A percentile compares a stretch with the other conserved stretches of the same genome.
phyloP scores from a whole-genome alignment of 306 rosid species.

The Sindora glabra region DNA sequence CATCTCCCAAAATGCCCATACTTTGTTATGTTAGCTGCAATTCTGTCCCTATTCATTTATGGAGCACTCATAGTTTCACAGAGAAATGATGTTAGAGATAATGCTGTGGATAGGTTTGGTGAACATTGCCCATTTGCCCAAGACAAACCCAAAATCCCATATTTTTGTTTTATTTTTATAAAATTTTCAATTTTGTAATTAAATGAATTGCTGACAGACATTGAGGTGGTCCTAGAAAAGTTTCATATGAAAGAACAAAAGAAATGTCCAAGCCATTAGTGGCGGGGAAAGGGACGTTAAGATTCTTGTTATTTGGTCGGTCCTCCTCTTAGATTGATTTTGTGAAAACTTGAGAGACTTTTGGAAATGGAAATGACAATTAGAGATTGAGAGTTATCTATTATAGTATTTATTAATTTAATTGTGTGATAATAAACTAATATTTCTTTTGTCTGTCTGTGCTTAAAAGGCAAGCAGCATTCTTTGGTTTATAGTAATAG shows the following conservation, averaged over 20 bases:
- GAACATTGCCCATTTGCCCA: slow-evolving; percentile 31
- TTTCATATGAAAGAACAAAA: not conserved
- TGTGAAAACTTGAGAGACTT: not conserved
- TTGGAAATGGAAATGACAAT: slow-evolving; percentile 8
- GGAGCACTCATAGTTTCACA: slow-evolving; percentile 27
- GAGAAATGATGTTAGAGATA: slow-evolving; percentile 23
- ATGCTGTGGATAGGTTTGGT: slow-evolving; percentile 33
- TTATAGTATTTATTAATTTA: slow-evolving; percentile 4
- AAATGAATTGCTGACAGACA: not conserved
- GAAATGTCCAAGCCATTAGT: not conserved
- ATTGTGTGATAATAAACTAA: not conserved
- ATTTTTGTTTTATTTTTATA: slow-evolving; percentile 3
- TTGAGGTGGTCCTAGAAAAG: slow-evolving; percentile 6
- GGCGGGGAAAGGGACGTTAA: slow-evolving; percentile 7
- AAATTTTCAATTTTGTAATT: not conserved
- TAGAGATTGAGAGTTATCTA: slow-evolving; percentile 11
- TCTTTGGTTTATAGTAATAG: slow-evolving; percentile 17
- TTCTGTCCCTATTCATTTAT: slow-evolving; percentile 49
- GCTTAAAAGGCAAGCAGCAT: slow-evolving; percentile 51
- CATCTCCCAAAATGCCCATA: slow-evolving; percentile 31
- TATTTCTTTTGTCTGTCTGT: slow-evolving; percentile 8
- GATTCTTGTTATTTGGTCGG: not conserved
- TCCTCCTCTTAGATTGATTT: not conserved
- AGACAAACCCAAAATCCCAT: not conserved
- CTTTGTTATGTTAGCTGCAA: slow-evolving; percentile 28